Base-by-base conservation (phyloP, 2,329 filamentous ascomycete species). In the Ascochyta fabae region DNA sequence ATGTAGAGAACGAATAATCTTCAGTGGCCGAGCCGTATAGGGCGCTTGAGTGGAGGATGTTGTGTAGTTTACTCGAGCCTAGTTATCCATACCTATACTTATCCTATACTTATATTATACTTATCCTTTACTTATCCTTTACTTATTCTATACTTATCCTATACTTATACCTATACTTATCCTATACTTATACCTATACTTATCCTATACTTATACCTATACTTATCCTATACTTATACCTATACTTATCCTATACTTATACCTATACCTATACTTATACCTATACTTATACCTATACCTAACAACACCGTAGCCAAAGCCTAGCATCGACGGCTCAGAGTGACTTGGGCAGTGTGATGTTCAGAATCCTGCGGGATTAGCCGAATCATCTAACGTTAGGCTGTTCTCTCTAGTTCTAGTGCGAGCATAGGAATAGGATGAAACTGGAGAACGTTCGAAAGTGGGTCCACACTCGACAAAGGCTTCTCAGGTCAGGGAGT, bases 331-430 rank as follows among this genome's bases (percentile, higher is more conserved):
- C 27, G 27, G 29, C 31, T 35, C 10, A 26, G 12, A 24, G 15
- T 23, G 10, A 19, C 23, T 50, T 38, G 33, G 31, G 22, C 31
- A 35, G 41, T 22, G 23, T 23, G 44, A 48, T 48, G 31, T 39
- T 34, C 44, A 26, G 50, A 36, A 53, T 48, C 31, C 44, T 48
- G 53, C 53, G 53, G 53, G 47, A 56, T 36, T 27, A 50, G n/a
- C 53, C 47, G 53, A 29, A 36, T 45, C 24, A n/a, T 55, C 40
- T 41, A 34, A 46, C 38, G 22, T 41, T 56, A 40, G 46, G 29
- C 41, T 50, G 29, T 15, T 19, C 23, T 29, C 26, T 50, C 39
- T n/a, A 41, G 31, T 41, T 12, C 23, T 46, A 49, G 47, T 49
- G 53, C 44, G 9, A 15, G 41, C 29, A 26, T 36, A 44, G 44